Conservation (phyloP, 2,329 filamentous ascomycete genomes). For the Penicillium vulpinum region DNA sequence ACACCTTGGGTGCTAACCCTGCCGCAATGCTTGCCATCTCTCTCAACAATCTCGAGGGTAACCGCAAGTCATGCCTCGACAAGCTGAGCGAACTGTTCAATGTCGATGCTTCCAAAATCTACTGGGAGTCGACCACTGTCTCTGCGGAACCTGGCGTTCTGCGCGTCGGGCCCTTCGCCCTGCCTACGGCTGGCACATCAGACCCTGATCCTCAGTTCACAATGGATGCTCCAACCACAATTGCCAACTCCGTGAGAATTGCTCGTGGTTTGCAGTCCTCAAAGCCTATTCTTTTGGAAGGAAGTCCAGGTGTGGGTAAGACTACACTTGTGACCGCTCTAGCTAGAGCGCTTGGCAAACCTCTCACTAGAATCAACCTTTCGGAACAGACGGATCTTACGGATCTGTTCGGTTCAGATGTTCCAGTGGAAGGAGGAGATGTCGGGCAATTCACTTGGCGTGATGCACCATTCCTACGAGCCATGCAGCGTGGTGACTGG, state of each 20-base stretch:
- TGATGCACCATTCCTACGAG: conserved; percentile 90
- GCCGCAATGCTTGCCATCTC: conserved; percentile 79
- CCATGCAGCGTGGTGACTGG: conserved; percentile 97
- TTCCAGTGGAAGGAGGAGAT: conserved; percentile 88
- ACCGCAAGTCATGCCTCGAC: conserved; percentile 71
- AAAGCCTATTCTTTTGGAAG: conserved; percentile 92
- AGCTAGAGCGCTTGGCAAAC: conserved; percentile 74
- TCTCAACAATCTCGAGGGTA: conserved; percentile 65
- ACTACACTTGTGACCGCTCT: conserved; percentile 88
- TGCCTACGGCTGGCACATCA: conserved; percentile 55
- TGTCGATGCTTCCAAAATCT: conserved; percentile 64
- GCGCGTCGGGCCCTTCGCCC: conserved; percentile 71
- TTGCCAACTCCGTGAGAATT: conserved; percentile 85
- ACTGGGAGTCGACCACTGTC: conserved; percentile 64
- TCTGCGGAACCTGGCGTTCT: conserved; percentile 56
- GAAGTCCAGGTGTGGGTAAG: conserved; percentile 97
- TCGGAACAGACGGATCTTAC: conserved; percentile 98
- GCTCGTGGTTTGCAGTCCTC: conserved; percentile 82
- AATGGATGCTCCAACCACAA: conserved; percentile 86
- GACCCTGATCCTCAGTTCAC: conserved; percentile 65
- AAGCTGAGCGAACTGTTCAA: conserved; percentile 69
- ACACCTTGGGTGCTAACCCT: conserved; percentile 92
- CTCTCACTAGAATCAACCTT: conserved; percentile 89
- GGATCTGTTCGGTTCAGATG: conserved; percentile 95
- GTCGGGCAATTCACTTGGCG: conserved; percentile 93